Evolutionary conservation across 176 grass and related monocot genomes (phyloP), one percentile per base, ranked within the genome.

Genomic region (Carex parvula): DNA sequence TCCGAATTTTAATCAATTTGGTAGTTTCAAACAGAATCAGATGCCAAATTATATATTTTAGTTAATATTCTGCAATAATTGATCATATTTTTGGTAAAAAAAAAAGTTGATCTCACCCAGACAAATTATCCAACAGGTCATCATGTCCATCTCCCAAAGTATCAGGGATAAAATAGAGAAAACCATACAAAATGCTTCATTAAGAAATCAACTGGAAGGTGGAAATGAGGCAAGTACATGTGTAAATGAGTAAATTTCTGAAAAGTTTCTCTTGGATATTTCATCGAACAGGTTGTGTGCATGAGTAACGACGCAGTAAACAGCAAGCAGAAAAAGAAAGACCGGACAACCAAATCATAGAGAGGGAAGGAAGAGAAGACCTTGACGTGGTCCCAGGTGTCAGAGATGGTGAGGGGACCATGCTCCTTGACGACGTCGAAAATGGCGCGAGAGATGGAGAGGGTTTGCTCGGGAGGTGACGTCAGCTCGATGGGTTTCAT

Each of bases 391-490:
- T 93, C 93, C 93, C 96, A 94, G 11, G 94, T 89, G 71, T 99
- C 91, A 20, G 87, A 81, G 80, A 95, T 89, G 76, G 96, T 99
- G 89, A 95, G 93, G 53, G 93, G 96, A 10, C 93, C 93, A 72
- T 95, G 96, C 88, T 99, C 93, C 88, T 84, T 70, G 76, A 95
- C 89, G 53, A 95, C 81, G 33, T 99, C 91, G 88, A 93, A 99
- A 79, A 99, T 99, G 83, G 91, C 35, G 63, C 89, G 93, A 8
- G 89, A 91, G 83, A 99, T 89, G 83, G 96, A 90, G 58, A 93
- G 93, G 17, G 91, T 62, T 84, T 95, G 96, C 87, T 95, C 96
- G 37, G 93, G 93, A 73, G 91, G 89, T 72, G 81, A 17, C 76
- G 84, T 86, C 3, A 93, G 88, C 70, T 99, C 89, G 83, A 99